Evolutionary conservation across 768 basidiomycete genomes (phyloP), one percentile per base, ranked within the genome.

Genomic region (Boletus rubropictus): DNA sequence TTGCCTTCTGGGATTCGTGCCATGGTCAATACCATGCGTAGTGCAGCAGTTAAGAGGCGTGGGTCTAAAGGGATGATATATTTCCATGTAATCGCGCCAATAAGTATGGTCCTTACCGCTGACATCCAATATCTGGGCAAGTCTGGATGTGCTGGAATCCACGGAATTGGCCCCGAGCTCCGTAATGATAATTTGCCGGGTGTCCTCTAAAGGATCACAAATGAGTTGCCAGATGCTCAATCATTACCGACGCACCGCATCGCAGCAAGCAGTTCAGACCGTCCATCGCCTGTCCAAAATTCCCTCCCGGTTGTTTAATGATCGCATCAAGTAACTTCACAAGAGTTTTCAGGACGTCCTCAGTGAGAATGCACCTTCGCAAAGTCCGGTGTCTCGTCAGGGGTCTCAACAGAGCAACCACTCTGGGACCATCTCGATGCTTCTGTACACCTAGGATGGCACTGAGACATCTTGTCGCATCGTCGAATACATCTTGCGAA

Each of bases 261-360:
- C 48, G 39, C 50, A 56, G 14, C 20, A 62, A 20, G 22, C 49
- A 53, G 8, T 20, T 51, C 36, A 61, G 31, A 11, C 57, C 52
- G 3, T 62, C 52, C 60, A 61, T 61, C 15, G 44, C 60, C 21
- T 52, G 57, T 18, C 41, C 39, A 18, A 62, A 56, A 31, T 50
- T 52, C 4, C 32, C 39, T 12, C 22, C 47, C 1, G 29, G 22
- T 20, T 38, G 36, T 2, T 3, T 7, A 21, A 59, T 8, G 9
- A 52, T 52, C 17, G 0, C 8, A 37, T 62, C 60, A 5, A 61
- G 42, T 15, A 60, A 36, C 3, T 20, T 5, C 20, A 61, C 32
- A 14, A 61, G 37, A 7, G 7, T 48, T 2, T 52, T 18, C 29
- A 59, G 24, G 7, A 60, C 43, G 2, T 53, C 50, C 0, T 22